A percentile compares a stretch with the other conserved stretches of the same genome.
phyloP scores from a whole-genome alignment of 129 eudicot genomes.

The Ambrosia trifida region DNA sequence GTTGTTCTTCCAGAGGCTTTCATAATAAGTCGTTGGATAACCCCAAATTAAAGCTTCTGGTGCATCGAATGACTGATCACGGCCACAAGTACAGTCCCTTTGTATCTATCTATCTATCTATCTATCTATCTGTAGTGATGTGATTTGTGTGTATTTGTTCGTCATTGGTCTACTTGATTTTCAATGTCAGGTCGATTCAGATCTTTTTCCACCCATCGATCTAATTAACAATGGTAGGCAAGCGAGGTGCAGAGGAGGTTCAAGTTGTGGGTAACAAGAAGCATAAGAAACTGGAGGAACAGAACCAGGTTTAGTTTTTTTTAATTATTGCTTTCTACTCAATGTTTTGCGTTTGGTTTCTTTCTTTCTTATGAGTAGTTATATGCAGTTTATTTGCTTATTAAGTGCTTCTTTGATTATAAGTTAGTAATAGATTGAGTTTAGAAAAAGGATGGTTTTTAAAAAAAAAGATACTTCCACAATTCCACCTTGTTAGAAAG shows the following conservation, averaged over 20 bases:
- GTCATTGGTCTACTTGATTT: background rate
- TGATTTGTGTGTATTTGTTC: background rate
- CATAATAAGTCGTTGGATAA: too few relatives aligned
- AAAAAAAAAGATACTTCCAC: background rate
- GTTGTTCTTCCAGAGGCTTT: too few relatives aligned
- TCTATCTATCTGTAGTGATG: too few relatives aligned
- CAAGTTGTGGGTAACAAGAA: constrained; percentile 6
- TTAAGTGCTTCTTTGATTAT: background rate
- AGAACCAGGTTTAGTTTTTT: constrained; percentile 8
- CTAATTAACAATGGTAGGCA: constrained; percentile 10
- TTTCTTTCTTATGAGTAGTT: background rate
- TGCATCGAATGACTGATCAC: constrained; percentile 15
- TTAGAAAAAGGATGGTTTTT: background rate
- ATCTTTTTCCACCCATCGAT: constrained; percentile 11
- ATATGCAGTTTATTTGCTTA: background rate
- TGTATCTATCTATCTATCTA: too few relatives aligned
- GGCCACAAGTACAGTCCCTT: constrained; percentile 6
- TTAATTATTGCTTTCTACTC: background rate
- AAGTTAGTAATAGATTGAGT: too few relatives aligned
- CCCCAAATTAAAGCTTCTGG: background rate
- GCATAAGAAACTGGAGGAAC: background rate
- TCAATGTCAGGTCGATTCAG: constrained; percentile 25
- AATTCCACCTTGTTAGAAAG: too few relatives aligned
- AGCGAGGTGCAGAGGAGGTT: constrained; percentile 16
- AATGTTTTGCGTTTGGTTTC: too few relatives aligned